A percentile compares a stretch with the other conserved stretches of the same genome.
Evolutionary conservation across 345 rosid species (phyloP).

Genomic region (Citrus trifoliata): DNA sequence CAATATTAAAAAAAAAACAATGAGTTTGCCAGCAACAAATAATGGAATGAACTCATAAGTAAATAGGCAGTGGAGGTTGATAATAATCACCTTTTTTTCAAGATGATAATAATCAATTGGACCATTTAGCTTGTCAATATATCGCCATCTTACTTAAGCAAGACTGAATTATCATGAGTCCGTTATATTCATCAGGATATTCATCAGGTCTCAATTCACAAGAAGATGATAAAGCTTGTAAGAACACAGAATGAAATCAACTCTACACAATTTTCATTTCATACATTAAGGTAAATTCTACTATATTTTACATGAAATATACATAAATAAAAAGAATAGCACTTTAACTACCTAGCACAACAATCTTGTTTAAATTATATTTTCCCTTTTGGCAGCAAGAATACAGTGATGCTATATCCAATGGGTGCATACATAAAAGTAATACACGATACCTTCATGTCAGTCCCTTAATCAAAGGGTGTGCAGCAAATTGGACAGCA

Average conservation of each 20-base stretch:
- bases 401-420: neutral
- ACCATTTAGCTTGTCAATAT: neutral
- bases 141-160: neutral
- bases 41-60: neutral
- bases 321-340: slow-evolving; percentile 2
- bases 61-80: neutral
- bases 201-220: neutral
- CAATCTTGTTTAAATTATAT: neutral
- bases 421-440: neutral
- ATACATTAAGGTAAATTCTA: neutral
- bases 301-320: neutral
- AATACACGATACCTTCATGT: too few species aligned
- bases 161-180: neutral
- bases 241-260: neutral
- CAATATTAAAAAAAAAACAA: too few species aligned
- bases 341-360: neutral
- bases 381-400: neutral
- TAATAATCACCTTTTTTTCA: neutral
- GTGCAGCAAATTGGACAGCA: neutral
- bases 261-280: neutral
- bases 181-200: neutral
- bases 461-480: neutral
- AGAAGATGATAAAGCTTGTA: neutral
- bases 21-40: neutral
- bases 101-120: too few species aligned